Evolutionary conservation across 1,284 basidiomycete genomes (phyloP), one percentile per base, ranked within the genome.

Genomic region (Fomitopsis schrenkii): DNA sequence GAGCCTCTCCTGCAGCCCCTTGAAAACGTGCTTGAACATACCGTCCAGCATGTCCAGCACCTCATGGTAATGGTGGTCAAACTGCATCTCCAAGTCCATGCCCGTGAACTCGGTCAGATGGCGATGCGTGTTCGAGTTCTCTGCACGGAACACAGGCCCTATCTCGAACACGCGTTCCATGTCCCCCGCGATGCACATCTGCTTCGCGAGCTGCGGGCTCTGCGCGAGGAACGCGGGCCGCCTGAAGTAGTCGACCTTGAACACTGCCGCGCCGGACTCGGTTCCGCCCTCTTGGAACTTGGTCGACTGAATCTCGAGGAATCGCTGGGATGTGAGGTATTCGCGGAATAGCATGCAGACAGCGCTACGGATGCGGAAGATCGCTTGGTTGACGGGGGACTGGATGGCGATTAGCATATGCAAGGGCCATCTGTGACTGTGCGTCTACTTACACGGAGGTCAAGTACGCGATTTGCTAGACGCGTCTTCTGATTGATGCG

Each of bases 21-120:
- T 69, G 66, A 80, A 79, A 54, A 80, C 73, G 57, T 68, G 59
- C 65, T 75, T 74, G 65, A 80, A 69, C 63, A 77, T 72, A 17
- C 71, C 72, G 66, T 80, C 79, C 50, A 80, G 71, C 54, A 74
- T 68, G 53, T 78, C 73, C 62, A 79, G 65, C 28, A 76, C 76
- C 61, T 77, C 88, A 74, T 88, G 83, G 72, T 91, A 91, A 74
- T 88, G 82, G 68, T 83, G 82, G 62, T 87, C 81, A 67, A 90
- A 85, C 5, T 83, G 80, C 87, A 90, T 89, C 73, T 90, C 87
- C 63, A 90, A 75, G 79, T 90, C 88, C 61, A 90, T 79, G 53
- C 87, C 87, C 62, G 83, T 87, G 73, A 89, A 91, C 75, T 91
- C 88, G 64, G 88, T 91, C 77, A 91, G 76, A 75, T 91, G 88